These are phyloP conservation scores for Stereocaulon alpinum DNA, from an alignment of 495 filamentous ascomycete genomes.

Conservation along the genomic window DNA sequence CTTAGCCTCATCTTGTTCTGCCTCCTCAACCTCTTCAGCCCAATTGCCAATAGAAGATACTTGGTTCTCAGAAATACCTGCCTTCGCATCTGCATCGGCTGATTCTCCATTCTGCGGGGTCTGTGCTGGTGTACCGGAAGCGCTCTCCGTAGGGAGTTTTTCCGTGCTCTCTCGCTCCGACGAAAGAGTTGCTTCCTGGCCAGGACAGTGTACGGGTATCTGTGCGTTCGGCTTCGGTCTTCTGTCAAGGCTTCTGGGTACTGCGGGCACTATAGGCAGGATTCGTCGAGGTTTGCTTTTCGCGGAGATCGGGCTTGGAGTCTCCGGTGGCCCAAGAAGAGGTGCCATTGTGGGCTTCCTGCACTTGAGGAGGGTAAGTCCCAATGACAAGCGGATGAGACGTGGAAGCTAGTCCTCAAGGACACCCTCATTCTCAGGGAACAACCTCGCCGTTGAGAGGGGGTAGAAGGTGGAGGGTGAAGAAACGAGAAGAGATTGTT, in stretches of 20 bases:
- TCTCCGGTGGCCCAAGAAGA: constrained; percentile 6
- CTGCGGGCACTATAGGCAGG: constrained; percentile 16
- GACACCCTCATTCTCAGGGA: constrained; percentile 8
- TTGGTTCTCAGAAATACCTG: neutral
- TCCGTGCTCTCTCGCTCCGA: neutral
- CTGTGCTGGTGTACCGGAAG: neutral
- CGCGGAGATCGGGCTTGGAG: constrained; percentile 2
- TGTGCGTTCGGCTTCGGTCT: neutral
- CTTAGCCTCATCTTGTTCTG: neutral
- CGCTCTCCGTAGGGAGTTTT: neutral
- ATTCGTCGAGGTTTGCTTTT: constrained; percentile 7
- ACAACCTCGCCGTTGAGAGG: neutral
- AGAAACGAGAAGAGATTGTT: neutral
- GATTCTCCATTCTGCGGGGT: neutral
- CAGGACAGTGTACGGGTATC: neutral
- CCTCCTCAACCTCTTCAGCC: neutral
- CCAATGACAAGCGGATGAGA: constrained; percentile 1
- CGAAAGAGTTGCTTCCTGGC: neutral
- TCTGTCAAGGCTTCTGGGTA: constrained; percentile 20
- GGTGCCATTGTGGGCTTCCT: constrained; percentile 10
- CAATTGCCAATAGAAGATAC: neutral
- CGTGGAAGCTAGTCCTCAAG: neutral
- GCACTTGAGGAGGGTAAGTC: neutral
- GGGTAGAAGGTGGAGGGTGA: neutral
- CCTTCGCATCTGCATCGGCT: neutral